Base-by-base conservation (phyloP, 331 rosid genomes). In the Phaseolus coccineus region DNA sequence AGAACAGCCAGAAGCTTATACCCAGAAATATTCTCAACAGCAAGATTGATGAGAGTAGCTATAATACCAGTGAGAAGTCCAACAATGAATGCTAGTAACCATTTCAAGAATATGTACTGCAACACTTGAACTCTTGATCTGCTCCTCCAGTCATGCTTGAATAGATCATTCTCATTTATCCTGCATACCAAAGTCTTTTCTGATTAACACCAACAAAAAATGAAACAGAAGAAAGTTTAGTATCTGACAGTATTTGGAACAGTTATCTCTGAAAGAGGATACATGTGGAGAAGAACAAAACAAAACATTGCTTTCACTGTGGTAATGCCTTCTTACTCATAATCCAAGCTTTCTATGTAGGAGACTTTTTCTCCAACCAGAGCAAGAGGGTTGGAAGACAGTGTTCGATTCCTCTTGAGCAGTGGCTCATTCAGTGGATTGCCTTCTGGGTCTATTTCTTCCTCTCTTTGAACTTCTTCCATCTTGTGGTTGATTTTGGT, bases 321-420 rank as follows among this genome's bases (percentile, higher is more conserved):
- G 22, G 11, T 22, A 55, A 65, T 63, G 55, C 27, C n/a, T 57
- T 48, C 77, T 87, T 83, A 92, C 98, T 94, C 97, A 15, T 94
- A 92, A 51, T 92, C 96, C 84, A 92, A 88, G 87, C 97, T 94
- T 80, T 94, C 97, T 44, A 94, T 92, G 39, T 88, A 84, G 63
- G 97, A 92, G 76, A 92, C 94, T 74, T 88, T 94, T 77, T 81
- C 86, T 73, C 98, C 98, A 40, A 90, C 89, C 8, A 92, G 80
- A 62, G 98, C 98, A 16, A 89, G 93, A 69, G 92, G 91, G 80
- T 24, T 92, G 71, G 96, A 85, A 50, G 98, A 92, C 1, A 94
- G 87, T 31, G 96, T 94, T 3, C 90, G 66, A 37, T 62, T 92
- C 79, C 91, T 83, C 85, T 88, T 87, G 70, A 94, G 88, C 16